A percentile compares a stretch with the other conserved stretches of the same genome.
phyloP scores from a whole-genome alignment of 768 basidiomycete genomes.

The Leccinum uliginosum region DNA sequence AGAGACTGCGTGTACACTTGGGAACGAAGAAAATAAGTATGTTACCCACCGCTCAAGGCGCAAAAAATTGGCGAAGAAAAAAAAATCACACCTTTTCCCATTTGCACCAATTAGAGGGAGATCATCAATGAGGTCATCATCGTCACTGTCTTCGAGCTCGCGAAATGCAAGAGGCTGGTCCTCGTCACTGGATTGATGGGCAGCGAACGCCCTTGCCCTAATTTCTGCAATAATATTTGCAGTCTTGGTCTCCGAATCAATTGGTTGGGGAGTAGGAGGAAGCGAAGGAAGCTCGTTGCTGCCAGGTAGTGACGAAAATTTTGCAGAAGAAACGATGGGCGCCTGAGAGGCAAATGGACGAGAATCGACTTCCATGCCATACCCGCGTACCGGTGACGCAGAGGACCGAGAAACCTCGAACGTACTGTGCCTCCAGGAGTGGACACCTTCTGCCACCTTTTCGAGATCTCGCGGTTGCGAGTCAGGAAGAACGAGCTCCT shows the following conservation, averaged over 20 bases:
- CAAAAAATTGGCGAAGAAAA: not conserved
- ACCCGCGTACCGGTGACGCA: not conserved
- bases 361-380: slow-evolving; percentile 17
- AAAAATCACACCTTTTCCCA: slow-evolving; percentile 9
- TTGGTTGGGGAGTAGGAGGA: slow-evolving; percentile 29
- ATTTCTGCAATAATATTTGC: slow-evolving; percentile 60
- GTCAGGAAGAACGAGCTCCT: slow-evolving; percentile 42
- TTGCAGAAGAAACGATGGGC: slow-evolving; percentile 8
- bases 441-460: slow-evolving; percentile 35
- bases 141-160: slow-evolving; percentile 48
- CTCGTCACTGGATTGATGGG: slow-evolving; percentile 43
- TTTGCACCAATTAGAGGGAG: slow-evolving; percentile 13
- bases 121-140: slow-evolving; percentile 37
- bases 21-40: slow-evolving; percentile 20
- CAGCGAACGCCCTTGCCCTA: slow-evolving; percentile 55
- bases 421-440: slow-evolving; percentile 40
- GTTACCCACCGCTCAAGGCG: not conserved
- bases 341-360: slow-evolving; percentile 11
- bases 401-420: slow-evolving; percentile 14
- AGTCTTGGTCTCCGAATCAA: slow-evolving; percentile 41
- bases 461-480: slow-evolving; percentile 25
- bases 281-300: slow-evolving; percentile 17
- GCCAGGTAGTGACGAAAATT: slow-evolving; percentile 23
- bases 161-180: slow-evolving; percentile 33
- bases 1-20: slow-evolving; percentile 17